These are phyloP conservation scores for Coleophoma cylindrospora DNA, from an alignment of 2,329 filamentous ascomycete genomes.

Conservation along the genomic window DNA sequence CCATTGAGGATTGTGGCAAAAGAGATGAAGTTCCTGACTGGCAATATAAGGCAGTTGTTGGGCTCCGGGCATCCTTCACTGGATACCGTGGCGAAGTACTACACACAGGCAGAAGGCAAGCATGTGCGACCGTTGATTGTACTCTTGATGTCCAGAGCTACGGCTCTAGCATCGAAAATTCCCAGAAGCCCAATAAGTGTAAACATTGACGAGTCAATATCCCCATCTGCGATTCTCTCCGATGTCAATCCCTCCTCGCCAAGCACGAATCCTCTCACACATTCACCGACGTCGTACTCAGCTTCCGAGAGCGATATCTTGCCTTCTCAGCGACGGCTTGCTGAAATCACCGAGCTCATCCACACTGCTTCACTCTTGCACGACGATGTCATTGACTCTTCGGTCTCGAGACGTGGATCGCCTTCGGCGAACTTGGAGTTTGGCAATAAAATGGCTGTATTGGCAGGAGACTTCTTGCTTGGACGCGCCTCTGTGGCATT, in stretches of 20 bases:
- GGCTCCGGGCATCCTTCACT: constrained; percentile 92
- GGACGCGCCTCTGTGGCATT: constrained; percentile 91
- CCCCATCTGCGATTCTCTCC: constrained; percentile 57
- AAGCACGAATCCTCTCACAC: constrained; percentile 45
- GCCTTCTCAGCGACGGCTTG: constrained; percentile 85
- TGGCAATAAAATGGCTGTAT: constrained; percentile 98
- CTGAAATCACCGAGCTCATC: constrained; percentile 95
- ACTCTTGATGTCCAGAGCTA: constrained; percentile 92
- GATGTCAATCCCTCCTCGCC: constrained; percentile 73
- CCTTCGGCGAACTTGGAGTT: constrained; percentile 92
- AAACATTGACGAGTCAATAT: constrained; percentile 55
- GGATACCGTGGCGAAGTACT: constrained; percentile 96
- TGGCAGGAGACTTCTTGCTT: constrained; percentile 94
- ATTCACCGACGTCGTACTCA: constrained; percentile 21
- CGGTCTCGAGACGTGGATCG: constrained; percentile 73
- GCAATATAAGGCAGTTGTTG: constrained; percentile 88
- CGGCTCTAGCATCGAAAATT: constrained; percentile 68
- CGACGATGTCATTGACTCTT: constrained; percentile 97
- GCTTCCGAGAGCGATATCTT: constrained; percentile 63
- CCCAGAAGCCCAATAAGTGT: constrained; percentile 32
- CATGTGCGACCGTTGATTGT: constrained; percentile 93
- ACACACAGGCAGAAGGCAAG: constrained; percentile 94
- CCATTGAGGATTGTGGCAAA: constrained; percentile 87
- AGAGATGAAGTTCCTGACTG: constrained; percentile 93
- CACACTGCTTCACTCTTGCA: constrained; percentile 95